Evolutionary conservation across 1,284 basidiomycete genomes (phyloP), one percentile per base, ranked within the genome.

Genomic region (Schizophyllum commune): DNA sequence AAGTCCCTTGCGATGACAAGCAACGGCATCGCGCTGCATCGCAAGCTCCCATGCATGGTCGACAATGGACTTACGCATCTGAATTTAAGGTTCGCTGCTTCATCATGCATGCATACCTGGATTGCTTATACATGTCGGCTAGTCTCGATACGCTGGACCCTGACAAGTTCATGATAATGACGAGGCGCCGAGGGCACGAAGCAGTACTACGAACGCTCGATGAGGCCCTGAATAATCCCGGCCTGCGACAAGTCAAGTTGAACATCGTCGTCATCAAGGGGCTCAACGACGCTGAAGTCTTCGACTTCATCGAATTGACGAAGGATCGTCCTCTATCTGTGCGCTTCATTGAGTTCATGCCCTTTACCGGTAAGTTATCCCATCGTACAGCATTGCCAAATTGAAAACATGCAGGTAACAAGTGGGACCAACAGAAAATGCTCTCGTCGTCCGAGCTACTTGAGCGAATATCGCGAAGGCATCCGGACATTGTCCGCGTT

Each of bases 331-430:
- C 76, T 2, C 72, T 94, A 52, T 90, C 85, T 53, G 83, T 94
- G 21, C 84, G 94, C 19, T 94, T 96, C 72, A 95, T 95, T 63
- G 92, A 94, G 72, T 95, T 93, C 71, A 95, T 96, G 94, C 93
- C 93, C 7, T 96, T 96, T 70, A 89, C 86, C 69, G 91, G 89
- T 89, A 67, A 68, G 73, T 70, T 59, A 32, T 39, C 33, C 39
- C 59, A 59, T 59, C 52, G 63, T 59, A 58, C 57, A 47, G 9
- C 17, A 11, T 47, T 47, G 8, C 39, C 39, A 8, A 8, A 47
- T 47, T 19, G 60, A 19, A 52, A 55, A n/a, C 13, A 17, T 34
- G 27, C 65, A 92, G 90, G 91, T 51, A 95, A 95, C 68, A 86
- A 88, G 71, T 95, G 93, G 93, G 84, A 90, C 66, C 86, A 87